These are phyloP conservation scores for Lunularia cruciata DNA, from an alignment of 225 moss, liverwort and hornwort species.

Conservation along the genomic window DNA sequence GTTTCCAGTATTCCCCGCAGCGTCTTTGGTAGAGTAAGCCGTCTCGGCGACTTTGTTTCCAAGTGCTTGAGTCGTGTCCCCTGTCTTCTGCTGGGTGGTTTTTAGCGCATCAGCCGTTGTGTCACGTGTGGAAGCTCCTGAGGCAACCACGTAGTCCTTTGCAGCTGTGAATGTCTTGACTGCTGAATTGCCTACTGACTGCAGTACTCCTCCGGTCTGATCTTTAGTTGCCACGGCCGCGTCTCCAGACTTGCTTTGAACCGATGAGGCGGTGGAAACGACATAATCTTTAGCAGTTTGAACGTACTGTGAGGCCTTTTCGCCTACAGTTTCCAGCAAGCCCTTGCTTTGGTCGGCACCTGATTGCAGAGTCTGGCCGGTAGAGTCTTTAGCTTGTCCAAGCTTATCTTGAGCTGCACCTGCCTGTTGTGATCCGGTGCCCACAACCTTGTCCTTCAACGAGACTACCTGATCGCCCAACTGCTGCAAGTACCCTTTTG, in stretches of 20 bases:
- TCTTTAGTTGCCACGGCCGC: background rate
- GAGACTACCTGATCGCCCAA: conserved; percentile 19
- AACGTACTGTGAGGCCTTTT: conserved; percentile 6
- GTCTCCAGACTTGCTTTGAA: background rate
- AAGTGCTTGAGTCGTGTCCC: conserved; percentile 8
- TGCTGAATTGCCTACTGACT: conserved; percentile 4
- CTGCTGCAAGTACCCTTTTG: conserved; percentile 6
- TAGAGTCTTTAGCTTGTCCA: background rate
- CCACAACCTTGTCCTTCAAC: conserved; percentile 16
- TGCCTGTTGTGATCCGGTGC: background rate
- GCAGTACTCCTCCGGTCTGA: conserved; percentile 7
- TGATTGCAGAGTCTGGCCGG: background rate
- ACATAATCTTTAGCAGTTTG: conserved; percentile 16
- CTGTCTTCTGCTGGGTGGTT: conserved; percentile 15
- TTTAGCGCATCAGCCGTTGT: background rate
- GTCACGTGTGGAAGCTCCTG: conserved; percentile 1
- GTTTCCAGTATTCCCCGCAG: background rate
- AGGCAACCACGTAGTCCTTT: conserved; percentile 20
- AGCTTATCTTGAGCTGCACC: background rate
- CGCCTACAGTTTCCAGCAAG: conserved; percentile 7
- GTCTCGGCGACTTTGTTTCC: background rate
- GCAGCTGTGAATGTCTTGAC: background rate
- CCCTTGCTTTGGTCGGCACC: conserved; percentile 1
- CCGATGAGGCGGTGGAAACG: background rate
- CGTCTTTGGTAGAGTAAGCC: background rate